phyloP scores from a whole-genome alignment of 306 rosid genomes.

The Myrica gale region DNA sequence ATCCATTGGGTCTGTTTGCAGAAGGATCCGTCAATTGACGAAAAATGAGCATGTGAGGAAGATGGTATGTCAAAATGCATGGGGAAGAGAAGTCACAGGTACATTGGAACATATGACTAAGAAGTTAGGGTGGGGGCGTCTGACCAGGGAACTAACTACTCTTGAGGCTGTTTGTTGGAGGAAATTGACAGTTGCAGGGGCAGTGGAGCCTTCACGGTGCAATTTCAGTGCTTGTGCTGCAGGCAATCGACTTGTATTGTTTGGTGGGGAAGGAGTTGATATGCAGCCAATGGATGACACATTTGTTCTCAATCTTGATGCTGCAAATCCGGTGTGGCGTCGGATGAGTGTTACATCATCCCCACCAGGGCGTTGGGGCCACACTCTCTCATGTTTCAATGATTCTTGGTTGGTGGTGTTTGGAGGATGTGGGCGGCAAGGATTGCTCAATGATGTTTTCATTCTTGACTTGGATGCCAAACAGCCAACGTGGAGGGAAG shows the following conservation, averaged over 20 bases:
- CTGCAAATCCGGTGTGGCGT: constrained; percentile 81
- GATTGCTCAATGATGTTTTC: constrained; percentile 88
- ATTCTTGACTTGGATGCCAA: constrained; percentile 96
- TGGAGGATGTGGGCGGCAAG: constrained; percentile 94
- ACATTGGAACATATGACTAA: constrained; percentile 85
- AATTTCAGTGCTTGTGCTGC: constrained; percentile 97
- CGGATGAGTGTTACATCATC: constrained; percentile 81
- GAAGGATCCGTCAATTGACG: constrained; percentile 82
- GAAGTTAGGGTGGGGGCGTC: constrained; percentile 96
- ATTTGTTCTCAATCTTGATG: constrained; percentile 88
- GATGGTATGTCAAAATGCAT: constrained; percentile 98
- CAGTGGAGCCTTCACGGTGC: constrained; percentile 95
- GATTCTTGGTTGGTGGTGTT: constrained; percentile 90
- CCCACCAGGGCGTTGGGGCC: constrained; percentile 99
- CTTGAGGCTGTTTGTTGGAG: constrained; percentile 97
- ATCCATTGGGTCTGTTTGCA: constrained; percentile 95
- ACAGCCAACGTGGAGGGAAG: constrained; percentile 95
- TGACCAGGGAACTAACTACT: constrained; percentile 83
- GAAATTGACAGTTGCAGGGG: constrained; percentile 83
- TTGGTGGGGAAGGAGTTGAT: constrained; percentile 97
- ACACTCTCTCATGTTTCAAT: constrained; percentile 82
- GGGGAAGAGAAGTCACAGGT: constrained; percentile 97
- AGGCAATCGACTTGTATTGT: constrained; percentile 86
- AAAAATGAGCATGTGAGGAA: constrained; percentile 90
- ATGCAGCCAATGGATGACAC: constrained; percentile 99